Percentiles rank a stretch among this genome's conserved stretches.
phyloP scores from a whole-genome alignment of 2,329 filamentous ascomycete genomes.

The Zalaria sp. region DNA sequence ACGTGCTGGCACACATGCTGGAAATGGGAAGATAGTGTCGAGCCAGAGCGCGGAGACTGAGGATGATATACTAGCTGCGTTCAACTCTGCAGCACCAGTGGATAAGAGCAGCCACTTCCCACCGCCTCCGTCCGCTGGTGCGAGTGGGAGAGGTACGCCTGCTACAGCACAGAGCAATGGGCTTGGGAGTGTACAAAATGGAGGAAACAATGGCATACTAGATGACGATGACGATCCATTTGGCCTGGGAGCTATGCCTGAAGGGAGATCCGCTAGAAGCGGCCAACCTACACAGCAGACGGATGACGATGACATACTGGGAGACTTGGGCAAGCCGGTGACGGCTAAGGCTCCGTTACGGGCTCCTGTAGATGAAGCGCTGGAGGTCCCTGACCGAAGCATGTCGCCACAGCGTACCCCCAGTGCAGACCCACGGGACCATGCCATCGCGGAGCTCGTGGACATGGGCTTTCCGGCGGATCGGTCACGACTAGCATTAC shows the following conservation, averaged over 20 bases:
- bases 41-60: slow-evolving; percentile 21
- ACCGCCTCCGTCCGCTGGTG: slow-evolving; percentile 20
- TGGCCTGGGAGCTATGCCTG: slow-evolving; percentile 42
- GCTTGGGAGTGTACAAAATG: not conserved
- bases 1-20: slow-evolving; percentile 12
- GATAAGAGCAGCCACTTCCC: slow-evolving; percentile 47
- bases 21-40: not conserved
- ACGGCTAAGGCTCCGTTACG: slow-evolving; percentile 25
- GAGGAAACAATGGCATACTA: not conserved
- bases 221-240: slow-evolving; percentile 76
- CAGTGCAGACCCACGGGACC: slow-evolving; percentile 46
- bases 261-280: slow-evolving; percentile 8
- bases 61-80: slow-evolving; percentile 47
- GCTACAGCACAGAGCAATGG: slow-evolving; percentile 6
- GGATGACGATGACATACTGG: slow-evolving; percentile 51
- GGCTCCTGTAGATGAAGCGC: slow-evolving; percentile 8
- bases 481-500: slow-evolving; percentile 66
- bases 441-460: slow-evolving; percentile 72
- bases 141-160: slow-evolving; percentile 28
- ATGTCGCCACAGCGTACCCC: not conserved
- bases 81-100: slow-evolving; percentile 44
- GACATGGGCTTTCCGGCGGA: slow-evolving; percentile 90
- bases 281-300: slow-evolving; percentile 7
- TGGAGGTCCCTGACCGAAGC: slow-evolving; percentile 1
- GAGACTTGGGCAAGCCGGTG: slow-evolving; percentile 45